phyloP scores from a whole-genome alignment of 164 flowering plant genomes.

The Magnolia officinalis region DNA sequence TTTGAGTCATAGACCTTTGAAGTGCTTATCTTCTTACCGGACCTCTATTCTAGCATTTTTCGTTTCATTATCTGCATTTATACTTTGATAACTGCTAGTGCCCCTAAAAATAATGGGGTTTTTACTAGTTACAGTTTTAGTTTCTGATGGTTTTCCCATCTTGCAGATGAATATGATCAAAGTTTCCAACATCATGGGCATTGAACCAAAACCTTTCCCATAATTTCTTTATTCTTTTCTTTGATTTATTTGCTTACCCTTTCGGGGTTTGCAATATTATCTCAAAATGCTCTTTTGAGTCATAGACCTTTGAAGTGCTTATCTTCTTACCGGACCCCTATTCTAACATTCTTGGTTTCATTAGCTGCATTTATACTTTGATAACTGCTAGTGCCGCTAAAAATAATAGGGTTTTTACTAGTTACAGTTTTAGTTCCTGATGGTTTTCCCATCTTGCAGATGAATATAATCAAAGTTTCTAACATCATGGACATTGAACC shows the following conservation, averaged over 20 bases:
- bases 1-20: not conserved
- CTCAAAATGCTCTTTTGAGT: too few relatives aligned
- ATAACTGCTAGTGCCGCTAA: not conserved
- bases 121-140: not conserved
- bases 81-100: not conserved
- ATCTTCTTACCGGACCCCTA: not conserved
- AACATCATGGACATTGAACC: conserved; percentile 97
- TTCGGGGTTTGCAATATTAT: not conserved
- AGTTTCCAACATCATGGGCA: conserved; percentile 96
- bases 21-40: not conserved
- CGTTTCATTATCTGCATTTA: not conserved
- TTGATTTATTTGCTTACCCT: not conserved
- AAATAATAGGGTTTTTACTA: not conserved
- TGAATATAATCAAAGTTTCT: conserved; percentile 94
- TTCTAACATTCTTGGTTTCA: not conserved
- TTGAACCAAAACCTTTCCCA: conserved; percentile 83
- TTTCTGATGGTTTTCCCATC: conserved; percentile 1
- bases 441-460: conserved; percentile 44
- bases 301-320: not conserved
- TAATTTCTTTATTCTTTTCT: not conserved
- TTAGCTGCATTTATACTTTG: not conserved
- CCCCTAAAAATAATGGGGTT: not conserved
- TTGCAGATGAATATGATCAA: conserved; percentile 90
- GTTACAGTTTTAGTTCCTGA: not conserved
- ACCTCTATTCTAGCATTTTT: not conserved